Percentiles rank a stretch among this genome's conserved stretches.
These are phyloP conservation scores for Candida methanosorbosa DNA, from an alignment of 805 yeast species.

Conservation along the genomic window DNA sequence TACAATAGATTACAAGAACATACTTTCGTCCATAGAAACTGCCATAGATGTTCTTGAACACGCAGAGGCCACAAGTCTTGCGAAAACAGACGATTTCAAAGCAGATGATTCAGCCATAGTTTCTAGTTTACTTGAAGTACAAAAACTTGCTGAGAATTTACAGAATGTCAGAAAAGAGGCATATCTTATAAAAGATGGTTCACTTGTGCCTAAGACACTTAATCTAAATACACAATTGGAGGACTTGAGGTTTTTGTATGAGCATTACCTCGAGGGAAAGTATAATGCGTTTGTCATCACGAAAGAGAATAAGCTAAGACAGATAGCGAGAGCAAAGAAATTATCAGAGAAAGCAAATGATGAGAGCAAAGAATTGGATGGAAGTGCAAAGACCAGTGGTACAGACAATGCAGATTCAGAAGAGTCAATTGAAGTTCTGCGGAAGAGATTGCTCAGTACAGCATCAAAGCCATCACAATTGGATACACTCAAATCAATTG, in stretches of 20 bases:
- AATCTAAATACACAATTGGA: too few relatives aligned
- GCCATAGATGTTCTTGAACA: too few relatives aligned
- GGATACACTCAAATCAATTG: constrained; percentile 15
- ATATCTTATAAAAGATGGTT: too few relatives aligned
- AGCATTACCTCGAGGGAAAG: neutral
- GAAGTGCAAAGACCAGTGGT: neutral
- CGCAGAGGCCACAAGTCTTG: too few relatives aligned
- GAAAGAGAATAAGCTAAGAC: neutral
- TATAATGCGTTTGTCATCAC: too few relatives aligned
- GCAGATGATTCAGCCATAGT: too few relatives aligned
- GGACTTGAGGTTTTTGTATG: neutral
- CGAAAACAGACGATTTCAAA: too few relatives aligned
- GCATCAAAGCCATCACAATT: constrained; percentile 13
- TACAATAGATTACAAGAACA: too few relatives aligned
- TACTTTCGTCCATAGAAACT: too few relatives aligned
- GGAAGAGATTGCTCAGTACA: constrained; percentile 20
- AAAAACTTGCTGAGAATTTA: neutral
- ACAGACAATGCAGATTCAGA: constrained; percentile 5
- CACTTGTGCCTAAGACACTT: too few relatives aligned
- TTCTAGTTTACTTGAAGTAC: neutral
- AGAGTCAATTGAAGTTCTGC: constrained; percentile 19
- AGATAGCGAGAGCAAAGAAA: neutral
- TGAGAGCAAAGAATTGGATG: too few relatives aligned
- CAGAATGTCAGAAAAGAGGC: neutral
- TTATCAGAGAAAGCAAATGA: neutral